These are phyloP conservation scores for Kluyveromyces siamensis DNA, from an alignment of 805 yeast genomes.

Conservation along the genomic window DNA sequence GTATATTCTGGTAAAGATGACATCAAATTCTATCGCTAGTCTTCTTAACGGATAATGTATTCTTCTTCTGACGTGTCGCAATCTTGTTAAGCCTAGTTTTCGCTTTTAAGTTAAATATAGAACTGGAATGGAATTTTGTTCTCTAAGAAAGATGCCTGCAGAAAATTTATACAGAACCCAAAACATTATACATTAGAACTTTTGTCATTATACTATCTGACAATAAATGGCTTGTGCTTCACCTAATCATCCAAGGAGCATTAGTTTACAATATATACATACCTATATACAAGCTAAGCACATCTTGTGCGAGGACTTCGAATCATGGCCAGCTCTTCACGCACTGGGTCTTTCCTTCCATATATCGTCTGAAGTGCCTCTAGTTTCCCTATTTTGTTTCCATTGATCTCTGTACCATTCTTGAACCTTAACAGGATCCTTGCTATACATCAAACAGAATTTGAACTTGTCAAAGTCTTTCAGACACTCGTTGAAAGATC, in stretches of 20 bases:
- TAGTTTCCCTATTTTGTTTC: slow-evolving; percentile 44
- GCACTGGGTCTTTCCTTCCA: slow-evolving; percentile 44
- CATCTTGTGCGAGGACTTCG: not conserved
- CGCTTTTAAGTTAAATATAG: not conserved
- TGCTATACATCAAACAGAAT: slow-evolving; percentile 60
- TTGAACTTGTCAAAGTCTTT: slow-evolving; percentile 64
- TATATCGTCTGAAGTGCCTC: slow-evolving; percentile 76
- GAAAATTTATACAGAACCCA: not conserved
- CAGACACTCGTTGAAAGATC: slow-evolving; percentile 64
- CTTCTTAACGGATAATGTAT: not conserved
- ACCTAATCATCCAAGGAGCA: not conserved
- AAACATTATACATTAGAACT: not conserved
- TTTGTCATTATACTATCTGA: too few relatives aligned
- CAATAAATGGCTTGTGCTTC: not conserved
- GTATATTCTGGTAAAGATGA: not conserved
- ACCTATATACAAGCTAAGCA: not conserved
- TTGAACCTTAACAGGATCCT: slow-evolving; percentile 54
- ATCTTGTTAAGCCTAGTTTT: not conserved
- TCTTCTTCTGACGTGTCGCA: not conserved
- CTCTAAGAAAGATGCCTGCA: not conserved
- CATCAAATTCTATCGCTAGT: not conserved
- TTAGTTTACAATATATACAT: not conserved
- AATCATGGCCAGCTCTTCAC: too few relatives aligned
- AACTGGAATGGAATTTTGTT: not conserved
- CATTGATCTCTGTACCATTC: slow-evolving; percentile 59